Percentiles rank a stretch among this genome's conserved stretches.
Evolutionary conservation across 2,329 filamentous ascomycete species (phyloP).

Genomic region (Rhexocercosporidium sp.): DNA sequence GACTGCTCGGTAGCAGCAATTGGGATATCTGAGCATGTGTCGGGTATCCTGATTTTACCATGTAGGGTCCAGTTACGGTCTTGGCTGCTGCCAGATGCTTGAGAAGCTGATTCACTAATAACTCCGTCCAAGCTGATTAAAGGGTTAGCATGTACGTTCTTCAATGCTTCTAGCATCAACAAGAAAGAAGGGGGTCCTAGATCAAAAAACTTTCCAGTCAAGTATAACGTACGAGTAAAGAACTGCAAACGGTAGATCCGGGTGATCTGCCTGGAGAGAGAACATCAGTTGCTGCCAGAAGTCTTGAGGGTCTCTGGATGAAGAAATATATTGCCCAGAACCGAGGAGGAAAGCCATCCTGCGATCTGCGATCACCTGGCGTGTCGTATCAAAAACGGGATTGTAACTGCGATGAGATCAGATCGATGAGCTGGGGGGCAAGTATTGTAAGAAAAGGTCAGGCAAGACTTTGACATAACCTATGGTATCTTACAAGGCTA

Average conservation of each 20-base stretch:
- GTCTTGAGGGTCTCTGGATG: constrained; percentile 41
- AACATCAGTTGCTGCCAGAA: constrained; percentile 42
- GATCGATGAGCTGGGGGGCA: not conserved
- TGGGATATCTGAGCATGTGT: constrained; percentile 15
- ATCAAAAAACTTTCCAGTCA: too few species aligned
- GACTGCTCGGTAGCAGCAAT: constrained; percentile 13
- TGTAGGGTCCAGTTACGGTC: constrained; percentile 32
- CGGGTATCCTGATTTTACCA: constrained; percentile 27
- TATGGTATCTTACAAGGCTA: constrained; percentile 34
- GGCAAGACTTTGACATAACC: not conserved
- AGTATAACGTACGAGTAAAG: constrained; percentile 37
- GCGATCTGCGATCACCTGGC: constrained; percentile 36
- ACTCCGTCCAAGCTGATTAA: constrained; percentile 30
- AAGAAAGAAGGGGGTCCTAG: too few species aligned
- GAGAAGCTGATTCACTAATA: constrained; percentile 31
- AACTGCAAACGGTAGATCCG: constrained; percentile 43
- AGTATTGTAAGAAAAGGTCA: not conserved
- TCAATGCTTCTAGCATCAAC: too few species aligned
- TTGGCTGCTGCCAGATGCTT: constrained; percentile 28
- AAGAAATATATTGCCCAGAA: constrained; percentile 43
- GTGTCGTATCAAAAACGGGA: constrained; percentile 30
- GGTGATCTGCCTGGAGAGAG: constrained; percentile 35
- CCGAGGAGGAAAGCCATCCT: constrained; percentile 47
- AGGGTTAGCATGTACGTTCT: too few species aligned
- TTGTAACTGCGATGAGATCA: constrained; percentile 27